Percentiles rank a stretch among this genome's conserved stretches.
Conservation (phyloP, 495 filamentous ascomycete species). For the Penicillium cinerascens region DNA sequence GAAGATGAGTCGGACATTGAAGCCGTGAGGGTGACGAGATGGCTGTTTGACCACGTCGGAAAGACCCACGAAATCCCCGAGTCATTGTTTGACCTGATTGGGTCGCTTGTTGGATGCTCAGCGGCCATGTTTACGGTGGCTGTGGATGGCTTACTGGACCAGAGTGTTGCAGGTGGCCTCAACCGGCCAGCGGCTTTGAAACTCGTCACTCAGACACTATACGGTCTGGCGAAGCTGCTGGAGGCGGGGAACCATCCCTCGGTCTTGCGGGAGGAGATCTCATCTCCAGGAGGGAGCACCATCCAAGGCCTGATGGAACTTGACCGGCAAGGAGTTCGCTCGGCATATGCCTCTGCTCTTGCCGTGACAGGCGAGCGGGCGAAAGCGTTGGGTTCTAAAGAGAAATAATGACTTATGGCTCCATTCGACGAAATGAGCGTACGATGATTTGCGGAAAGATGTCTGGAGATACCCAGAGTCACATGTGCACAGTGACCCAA, state of each 20-base stretch:
- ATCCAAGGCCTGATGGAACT: background rate
- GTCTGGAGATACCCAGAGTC: background rate
- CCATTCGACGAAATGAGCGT: background rate
- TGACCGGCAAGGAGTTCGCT: background rate
- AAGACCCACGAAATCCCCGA: background rate
- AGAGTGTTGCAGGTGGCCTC: background rate
- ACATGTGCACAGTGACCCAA: background rate
- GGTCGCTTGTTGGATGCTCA: background rate
- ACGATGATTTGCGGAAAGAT: background rate
- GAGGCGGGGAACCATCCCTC: background rate
- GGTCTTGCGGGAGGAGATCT: background rate
- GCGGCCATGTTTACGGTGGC: background rate
- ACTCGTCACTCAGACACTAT: background rate
- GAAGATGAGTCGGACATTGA: background rate
- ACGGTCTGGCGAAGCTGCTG: background rate
- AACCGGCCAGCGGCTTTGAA: background rate
- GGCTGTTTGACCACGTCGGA: background rate
- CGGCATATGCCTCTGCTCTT: background rate
- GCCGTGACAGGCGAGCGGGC: background rate
- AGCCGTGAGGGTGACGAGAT: background rate
- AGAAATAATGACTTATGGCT: background rate
- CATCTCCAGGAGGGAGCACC: background rate
- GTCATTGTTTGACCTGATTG: background rate
- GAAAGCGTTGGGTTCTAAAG: background rate
- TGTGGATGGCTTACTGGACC: background rate